Evolutionary conservation across 306 rosid species (phyloP).

Genomic region (Quercus mongolica): DNA sequence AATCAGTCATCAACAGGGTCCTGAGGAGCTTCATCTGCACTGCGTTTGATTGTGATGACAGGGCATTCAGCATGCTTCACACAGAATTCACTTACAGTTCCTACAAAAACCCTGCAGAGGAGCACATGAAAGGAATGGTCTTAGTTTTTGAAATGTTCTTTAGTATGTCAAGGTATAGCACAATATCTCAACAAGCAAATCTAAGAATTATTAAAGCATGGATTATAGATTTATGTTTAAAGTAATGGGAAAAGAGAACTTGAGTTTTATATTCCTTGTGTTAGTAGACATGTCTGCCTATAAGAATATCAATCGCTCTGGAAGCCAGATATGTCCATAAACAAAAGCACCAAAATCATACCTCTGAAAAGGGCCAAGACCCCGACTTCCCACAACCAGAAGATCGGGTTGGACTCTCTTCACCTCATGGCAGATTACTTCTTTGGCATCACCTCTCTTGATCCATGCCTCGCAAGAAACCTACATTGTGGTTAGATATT

Average conservation of each 20-base stretch:
- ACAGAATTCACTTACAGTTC: slow-evolving; percentile 94
- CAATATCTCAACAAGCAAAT: background rate
- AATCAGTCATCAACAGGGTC: slow-evolving; percentile 93
- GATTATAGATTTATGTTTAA: background rate
- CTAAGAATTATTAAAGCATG: background rate
- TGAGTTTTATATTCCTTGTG: background rate
- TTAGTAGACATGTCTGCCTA: too few species aligned
- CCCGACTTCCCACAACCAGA: slow-evolving; percentile 87
- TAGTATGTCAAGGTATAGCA: background rate
- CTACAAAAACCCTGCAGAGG: slow-evolving; percentile 81
- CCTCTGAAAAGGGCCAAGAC: slow-evolving; percentile 98
- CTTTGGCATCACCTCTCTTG: slow-evolving; percentile 77
- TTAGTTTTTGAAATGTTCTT: background rate
- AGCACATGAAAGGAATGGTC: background rate
- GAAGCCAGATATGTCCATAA: background rate
- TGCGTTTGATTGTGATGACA: slow-evolving; percentile 88
- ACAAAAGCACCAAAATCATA: slow-evolving; percentile 14
- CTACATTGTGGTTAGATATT: slow-evolving; percentile 25
- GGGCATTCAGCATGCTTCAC: slow-evolving; percentile 98
- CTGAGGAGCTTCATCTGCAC: slow-evolving; percentile 68
- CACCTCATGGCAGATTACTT: slow-evolving; percentile 80
- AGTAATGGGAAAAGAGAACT: background rate
- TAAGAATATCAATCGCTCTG: too few species aligned
- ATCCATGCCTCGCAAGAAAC: slow-evolving; percentile 84
- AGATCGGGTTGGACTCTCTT: slow-evolving; percentile 67